These are phyloP conservation scores for Pseudoneurospora amorphoporcata DNA, from an alignment of 495 filamentous ascomycete species.

Conservation along the genomic window DNA sequence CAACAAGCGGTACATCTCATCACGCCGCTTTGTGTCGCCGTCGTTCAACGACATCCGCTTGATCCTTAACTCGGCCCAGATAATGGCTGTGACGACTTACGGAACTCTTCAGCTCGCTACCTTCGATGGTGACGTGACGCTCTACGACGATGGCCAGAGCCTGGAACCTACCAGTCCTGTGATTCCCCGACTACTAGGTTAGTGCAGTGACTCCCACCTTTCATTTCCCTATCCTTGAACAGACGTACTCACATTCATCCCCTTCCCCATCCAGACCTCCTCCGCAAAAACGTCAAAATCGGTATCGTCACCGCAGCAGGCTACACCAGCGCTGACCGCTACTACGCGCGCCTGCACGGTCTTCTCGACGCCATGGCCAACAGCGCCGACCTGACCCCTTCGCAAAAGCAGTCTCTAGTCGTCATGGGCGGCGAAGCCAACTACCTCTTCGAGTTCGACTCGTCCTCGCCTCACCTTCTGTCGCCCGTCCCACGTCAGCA, in stretches of 20 bases:
- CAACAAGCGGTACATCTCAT: slow-evolving; percentile 71
- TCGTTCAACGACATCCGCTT: slow-evolving; percentile 96
- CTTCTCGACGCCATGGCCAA: slow-evolving; percentile 71
- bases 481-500: slow-evolving; percentile 53
- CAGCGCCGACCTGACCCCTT: slow-evolving; percentile 44
- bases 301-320: slow-evolving; percentile 96
- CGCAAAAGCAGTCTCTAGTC: slow-evolving; percentile 65
- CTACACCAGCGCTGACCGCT: slow-evolving; percentile 76
- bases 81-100: slow-evolving; percentile 67
- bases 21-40: slow-evolving; percentile 85
- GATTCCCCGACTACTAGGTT: slow-evolving; percentile 61
- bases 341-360: slow-evolving; percentile 75
- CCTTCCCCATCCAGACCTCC: slow-evolving; percentile 27
- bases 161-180: slow-evolving; percentile 64
- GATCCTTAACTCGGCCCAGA: slow-evolving; percentile 87
- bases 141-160: slow-evolving; percentile 87
- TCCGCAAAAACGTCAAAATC: slow-evolving; percentile 55
- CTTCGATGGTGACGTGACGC: slow-evolving; percentile 94
- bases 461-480: slow-evolving; percentile 41
- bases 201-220: background rate
- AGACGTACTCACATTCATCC: background rate
- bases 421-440: slow-evolving; percentile 84
- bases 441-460: slow-evolving; percentile 71
- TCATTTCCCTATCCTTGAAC: background rate
- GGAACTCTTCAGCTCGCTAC: slow-evolving; percentile 74